phyloP scores from a whole-genome alignment of 805 yeast species.

The Wickerhamiella azyma region DNA sequence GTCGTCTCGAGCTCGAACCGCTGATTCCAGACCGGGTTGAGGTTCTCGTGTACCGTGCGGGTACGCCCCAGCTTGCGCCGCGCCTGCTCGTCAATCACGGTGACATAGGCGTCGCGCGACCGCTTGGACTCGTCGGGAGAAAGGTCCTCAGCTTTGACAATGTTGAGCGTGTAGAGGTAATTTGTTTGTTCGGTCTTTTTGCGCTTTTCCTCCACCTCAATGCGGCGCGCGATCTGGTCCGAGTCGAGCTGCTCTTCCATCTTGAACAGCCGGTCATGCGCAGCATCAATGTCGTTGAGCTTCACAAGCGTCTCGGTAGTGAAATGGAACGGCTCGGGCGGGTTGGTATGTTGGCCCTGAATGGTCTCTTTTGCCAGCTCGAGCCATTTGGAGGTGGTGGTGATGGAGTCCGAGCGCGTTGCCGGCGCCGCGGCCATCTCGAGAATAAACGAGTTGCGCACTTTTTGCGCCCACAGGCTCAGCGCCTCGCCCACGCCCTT shows the following conservation, averaged over 20 bases:
- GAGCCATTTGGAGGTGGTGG: constrained; percentile 2
- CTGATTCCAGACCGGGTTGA: constrained; percentile 78
- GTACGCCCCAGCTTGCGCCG: constrained; percentile 55
- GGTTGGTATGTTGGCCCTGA: constrained; percentile 19
- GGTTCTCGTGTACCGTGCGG: constrained; percentile 41
- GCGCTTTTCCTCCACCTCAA: constrained; percentile 19
- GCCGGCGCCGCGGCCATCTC: constrained; percentile 10
- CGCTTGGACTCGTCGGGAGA: constrained; percentile 35
- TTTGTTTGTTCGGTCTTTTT: background rate
- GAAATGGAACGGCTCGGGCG: constrained; percentile 45
- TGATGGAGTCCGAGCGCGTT: background rate
- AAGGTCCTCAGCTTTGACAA: constrained; percentile 51
- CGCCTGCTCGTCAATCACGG: constrained; percentile 43
- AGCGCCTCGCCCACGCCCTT: constrained; percentile 51
- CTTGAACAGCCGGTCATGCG: constrained; percentile 17
- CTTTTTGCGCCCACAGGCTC: constrained; percentile 34
- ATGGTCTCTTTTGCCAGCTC: constrained; percentile 18
- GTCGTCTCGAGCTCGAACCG: constrained; percentile 48
- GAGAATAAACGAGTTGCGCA: constrained; percentile 13
- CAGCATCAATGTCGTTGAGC: constrained; percentile 45
- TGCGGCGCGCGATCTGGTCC: constrained; percentile 32
- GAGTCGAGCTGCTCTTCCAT: constrained; percentile 38
- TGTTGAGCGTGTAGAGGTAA: constrained; percentile 43
- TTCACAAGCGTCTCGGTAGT: constrained; percentile 54
- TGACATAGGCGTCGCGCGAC: constrained; percentile 43